phyloP scores from a whole-genome alignment of 2,329 filamentous ascomycete species.

The Aspergillus proliferans region DNA sequence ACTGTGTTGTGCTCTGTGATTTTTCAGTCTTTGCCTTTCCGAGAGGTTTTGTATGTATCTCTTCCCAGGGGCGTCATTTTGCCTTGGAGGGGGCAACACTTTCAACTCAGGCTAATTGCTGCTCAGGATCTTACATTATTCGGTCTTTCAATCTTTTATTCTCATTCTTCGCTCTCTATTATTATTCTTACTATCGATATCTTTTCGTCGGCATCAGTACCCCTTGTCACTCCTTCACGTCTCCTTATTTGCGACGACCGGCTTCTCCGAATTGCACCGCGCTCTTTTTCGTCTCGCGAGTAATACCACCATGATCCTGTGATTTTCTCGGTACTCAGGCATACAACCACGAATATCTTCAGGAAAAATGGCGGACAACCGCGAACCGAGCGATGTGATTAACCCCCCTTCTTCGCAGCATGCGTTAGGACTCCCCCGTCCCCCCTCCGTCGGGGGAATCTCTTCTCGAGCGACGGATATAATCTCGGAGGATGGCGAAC shows the following conservation, averaged over 20 bases:
- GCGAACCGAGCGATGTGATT: slow-evolving; percentile 37
- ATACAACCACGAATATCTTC: slow-evolving; percentile 1
- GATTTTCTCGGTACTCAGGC: slow-evolving; percentile 7
- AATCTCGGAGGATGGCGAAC: slow-evolving; percentile 47
- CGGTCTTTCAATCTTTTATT: background rate
- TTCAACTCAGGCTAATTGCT: background rate
- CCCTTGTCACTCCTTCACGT: background rate
- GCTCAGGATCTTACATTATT: background rate
- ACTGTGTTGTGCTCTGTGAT: slow-evolving; percentile 1
- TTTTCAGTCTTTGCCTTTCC: no score
- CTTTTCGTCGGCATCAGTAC: no score
- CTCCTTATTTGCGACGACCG: background rate
- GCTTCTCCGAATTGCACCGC: background rate
- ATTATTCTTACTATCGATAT: no score
- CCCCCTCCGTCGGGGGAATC: slow-evolving; percentile 43
- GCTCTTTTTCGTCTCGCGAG: slow-evolving; percentile 3
- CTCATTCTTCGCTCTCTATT: background rate
- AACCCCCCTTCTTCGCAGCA: slow-evolving; percentile 33
- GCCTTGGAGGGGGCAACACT: background rate
- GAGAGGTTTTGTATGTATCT: slow-evolving; percentile 1
- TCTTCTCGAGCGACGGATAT: slow-evolving; percentile 67
- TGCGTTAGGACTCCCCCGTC: slow-evolving; percentile 48
- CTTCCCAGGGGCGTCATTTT: background rate
- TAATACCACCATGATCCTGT: slow-evolving; percentile 16
- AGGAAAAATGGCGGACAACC: slow-evolving; percentile 17